A percentile compares a stretch with the other conserved stretches of the same genome.
These are phyloP conservation scores for Caloboletus firmus DNA, from an alignment of 1,284 basidiomycete genomes.

Conservation along the genomic window DNA sequence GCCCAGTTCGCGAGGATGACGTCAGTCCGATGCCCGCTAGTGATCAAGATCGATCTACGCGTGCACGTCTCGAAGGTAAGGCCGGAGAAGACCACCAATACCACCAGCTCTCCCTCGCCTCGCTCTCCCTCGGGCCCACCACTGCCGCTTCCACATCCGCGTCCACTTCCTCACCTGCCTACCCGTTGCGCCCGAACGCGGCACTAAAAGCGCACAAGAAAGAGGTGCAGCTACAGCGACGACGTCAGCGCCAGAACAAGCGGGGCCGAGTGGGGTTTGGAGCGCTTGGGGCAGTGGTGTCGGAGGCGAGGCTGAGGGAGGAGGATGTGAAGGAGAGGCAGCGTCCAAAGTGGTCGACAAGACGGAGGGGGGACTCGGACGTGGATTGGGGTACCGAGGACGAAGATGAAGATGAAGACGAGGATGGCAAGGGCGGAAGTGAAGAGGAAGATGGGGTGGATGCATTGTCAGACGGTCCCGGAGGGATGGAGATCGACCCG, in stretches of 20 bases:
- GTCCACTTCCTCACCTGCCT: neutral
- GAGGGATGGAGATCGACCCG: constrained; percentile 61
- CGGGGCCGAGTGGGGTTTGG: constrained; percentile 38
- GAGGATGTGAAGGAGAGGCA: constrained; percentile 29
- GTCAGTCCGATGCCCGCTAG: neutral
- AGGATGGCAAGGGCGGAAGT: constrained; percentile 31
- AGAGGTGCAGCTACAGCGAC: constrained; percentile 28
- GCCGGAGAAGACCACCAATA: neutral
- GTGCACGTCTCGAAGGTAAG: neutral
- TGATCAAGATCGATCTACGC: neutral
- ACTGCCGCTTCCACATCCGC: neutral
- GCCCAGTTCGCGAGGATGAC: constrained; percentile 11
- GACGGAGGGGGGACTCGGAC: constrained; percentile 66
- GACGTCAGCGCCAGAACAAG: constrained; percentile 25
- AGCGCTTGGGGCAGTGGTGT: constrained; percentile 51
- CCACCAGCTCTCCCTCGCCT: constrained; percentile 4
- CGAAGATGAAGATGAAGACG: constrained; percentile 31
- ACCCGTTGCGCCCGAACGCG: neutral
- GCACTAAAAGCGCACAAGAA: constrained; percentile 27
- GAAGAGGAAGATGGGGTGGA: constrained; percentile 34
- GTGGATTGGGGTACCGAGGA: constrained; percentile 65
- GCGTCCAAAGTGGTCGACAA: constrained; percentile 48
- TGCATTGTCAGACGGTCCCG: constrained; percentile 39
- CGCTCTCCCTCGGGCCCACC: constrained; percentile 11
- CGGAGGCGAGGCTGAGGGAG: constrained; percentile 51